Evolutionary conservation across 352 stramenopile species (phyloP), one percentile per base, ranked within the genome.

Genomic region (Globisporangium rhizosaccharum): DNA sequence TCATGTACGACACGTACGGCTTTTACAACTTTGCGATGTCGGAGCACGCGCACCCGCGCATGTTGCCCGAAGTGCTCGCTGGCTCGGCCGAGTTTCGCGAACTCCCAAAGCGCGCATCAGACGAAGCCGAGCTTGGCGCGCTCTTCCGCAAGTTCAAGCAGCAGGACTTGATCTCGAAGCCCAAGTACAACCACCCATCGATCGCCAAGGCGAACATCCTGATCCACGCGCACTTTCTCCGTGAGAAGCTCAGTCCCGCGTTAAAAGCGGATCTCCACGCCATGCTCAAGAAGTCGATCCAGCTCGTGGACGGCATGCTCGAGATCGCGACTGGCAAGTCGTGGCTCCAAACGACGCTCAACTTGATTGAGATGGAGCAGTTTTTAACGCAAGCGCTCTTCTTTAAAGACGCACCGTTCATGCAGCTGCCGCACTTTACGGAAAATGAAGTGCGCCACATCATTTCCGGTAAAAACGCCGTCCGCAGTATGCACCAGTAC

Each of bases 1-100:
- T 99, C 74, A 98, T 99, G 94, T 99, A 99, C 81, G 96, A 99
- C 76, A 98, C 97, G 56, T 99, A 99, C 73, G 92, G 92, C 37
- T 98, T 98, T 76, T 99, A 97, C 81, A 98, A 99, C 79, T 95
- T 98, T 63, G 87, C 96, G 48, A 89, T 99, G 64, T 97, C 89
- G 61, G 93, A 98, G 69, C 78, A 98, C 72, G 96, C 93, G 48
- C 77, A 97, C 54, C 79, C 97, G 45, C 97, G 97, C 68, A 92
- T 92, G 70, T 75, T 99, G 56, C 96, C 97, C 0, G 97, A 99
- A 83, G 90, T 97, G 42, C 66, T 97, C 36, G 90, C 90, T 7
- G 88, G 90, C 46, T 91, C 85, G 45, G 90, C 88, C 41, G 90
- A 97, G 60, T 97, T 96, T 74, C 85, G 90, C 39, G 77, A 94